These are phyloP conservation scores for Cnidoscolus chayamansa DNA, from an alignment of 441 rosid species.

Conservation along the genomic window DNA sequence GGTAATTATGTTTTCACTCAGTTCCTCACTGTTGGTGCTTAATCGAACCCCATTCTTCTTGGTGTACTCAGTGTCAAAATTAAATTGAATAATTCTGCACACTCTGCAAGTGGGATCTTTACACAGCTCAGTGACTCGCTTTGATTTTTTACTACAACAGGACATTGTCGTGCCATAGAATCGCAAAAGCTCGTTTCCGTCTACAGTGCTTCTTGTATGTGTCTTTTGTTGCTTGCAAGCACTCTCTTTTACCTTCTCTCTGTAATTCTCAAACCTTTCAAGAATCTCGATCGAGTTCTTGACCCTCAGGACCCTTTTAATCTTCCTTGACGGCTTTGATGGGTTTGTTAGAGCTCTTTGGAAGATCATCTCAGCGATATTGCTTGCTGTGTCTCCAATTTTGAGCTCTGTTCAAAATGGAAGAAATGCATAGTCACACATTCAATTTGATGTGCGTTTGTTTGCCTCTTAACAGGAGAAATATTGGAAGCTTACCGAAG, in stretches of 20 bases:
- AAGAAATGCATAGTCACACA: not conserved
- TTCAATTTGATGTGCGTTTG: too few relatives aligned
- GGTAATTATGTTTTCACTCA: constrained; percentile 28
- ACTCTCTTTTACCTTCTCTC: constrained; percentile 39
- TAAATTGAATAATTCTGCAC: constrained; percentile 37
- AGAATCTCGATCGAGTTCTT: constrained; percentile 36
- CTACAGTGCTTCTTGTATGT: constrained; percentile 45
- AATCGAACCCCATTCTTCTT: constrained; percentile 33
- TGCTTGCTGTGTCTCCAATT: constrained; percentile 46
- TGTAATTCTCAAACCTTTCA: constrained; percentile 40
- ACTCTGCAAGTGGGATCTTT: constrained; percentile 35
- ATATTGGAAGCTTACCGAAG: constrained; percentile 26
- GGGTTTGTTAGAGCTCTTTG: constrained; percentile 36
- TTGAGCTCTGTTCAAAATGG: constrained; percentile 30
- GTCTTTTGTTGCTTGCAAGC: constrained; percentile 25
- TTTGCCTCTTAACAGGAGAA: not conserved
- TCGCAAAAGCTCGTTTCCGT: constrained; percentile 47
- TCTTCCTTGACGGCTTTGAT: constrained; percentile 34
- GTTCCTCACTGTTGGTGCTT: constrained; percentile 34
- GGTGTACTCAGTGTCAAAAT: constrained; percentile 33
- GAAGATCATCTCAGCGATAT: constrained; percentile 43
- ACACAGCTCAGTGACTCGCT: constrained; percentile 30
- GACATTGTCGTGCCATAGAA: constrained; percentile 49
- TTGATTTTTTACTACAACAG: constrained; percentile 29
- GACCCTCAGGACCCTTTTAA: constrained; percentile 43